Percentiles rank a stretch among this genome's conserved stretches.
Evolutionary conservation across 1,139 yeast genomes (phyloP).

Genomic region (Suhomyces coccinellae): DNA sequence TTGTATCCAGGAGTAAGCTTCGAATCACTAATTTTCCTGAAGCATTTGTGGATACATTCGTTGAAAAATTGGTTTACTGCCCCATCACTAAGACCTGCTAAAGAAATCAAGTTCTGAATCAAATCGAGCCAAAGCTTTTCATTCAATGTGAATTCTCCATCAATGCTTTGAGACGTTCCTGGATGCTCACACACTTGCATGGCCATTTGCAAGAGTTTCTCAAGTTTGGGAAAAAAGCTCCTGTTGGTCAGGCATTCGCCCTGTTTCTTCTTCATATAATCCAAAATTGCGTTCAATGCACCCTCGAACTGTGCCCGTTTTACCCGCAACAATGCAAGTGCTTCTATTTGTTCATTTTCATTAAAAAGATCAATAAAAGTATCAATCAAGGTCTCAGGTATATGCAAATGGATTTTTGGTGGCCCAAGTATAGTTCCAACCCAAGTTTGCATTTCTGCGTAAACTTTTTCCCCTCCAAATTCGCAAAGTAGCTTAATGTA

Average conservation of each 20-base stretch:
- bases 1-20: constrained; percentile 27
- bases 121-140: constrained; percentile 43
- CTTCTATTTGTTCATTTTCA: constrained; percentile 30
- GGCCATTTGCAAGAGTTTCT: constrained; percentile 35
- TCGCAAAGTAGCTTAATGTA: constrained; percentile 36
- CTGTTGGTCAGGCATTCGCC: constrained; percentile 13
- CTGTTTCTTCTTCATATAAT: constrained; percentile 17
- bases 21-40: constrained; percentile 48
- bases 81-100: constrained; percentile 22
- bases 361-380: constrained; percentile 18
- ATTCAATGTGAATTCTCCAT: constrained; percentile 26
- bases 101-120: constrained; percentile 30
- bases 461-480: constrained; percentile 11
- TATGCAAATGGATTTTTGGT: not conserved
- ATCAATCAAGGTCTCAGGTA: not conserved
- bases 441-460: constrained; percentile 18
- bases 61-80: constrained; percentile 33
- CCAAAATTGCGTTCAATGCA: constrained; percentile 30
- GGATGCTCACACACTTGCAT: constrained; percentile 35
- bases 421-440: constrained; percentile 9
- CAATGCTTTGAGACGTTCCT: constrained; percentile 16
- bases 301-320: constrained; percentile 23
- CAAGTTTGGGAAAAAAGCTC: constrained; percentile 18
- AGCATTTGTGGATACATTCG: constrained; percentile 51
- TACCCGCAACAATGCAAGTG: constrained; percentile 31